These are phyloP conservation scores for Sporothrix humicola DNA, from an alignment of 2,329 filamentous ascomycete species.

Conservation along the genomic window DNA sequence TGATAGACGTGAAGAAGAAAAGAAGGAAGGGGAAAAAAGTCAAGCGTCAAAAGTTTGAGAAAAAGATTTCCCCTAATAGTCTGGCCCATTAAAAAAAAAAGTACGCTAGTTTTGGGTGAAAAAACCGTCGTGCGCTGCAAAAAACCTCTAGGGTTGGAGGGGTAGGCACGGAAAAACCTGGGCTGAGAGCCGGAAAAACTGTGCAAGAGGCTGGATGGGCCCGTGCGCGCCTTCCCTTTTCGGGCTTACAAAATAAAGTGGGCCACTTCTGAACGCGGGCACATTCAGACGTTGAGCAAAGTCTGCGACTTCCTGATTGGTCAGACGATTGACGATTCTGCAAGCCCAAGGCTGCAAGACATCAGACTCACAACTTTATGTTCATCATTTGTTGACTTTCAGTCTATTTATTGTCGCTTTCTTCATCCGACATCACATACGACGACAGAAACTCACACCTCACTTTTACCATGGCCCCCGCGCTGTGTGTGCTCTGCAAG, in stretches of 20 bases:
- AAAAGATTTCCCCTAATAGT: conserved; percentile 25
- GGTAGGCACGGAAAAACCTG: conserved; percentile 31
- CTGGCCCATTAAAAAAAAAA: conserved; percentile 20
- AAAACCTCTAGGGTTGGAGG: conserved; percentile 39
- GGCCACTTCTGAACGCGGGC: neutral
- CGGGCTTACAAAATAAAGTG: conserved; percentile 27
- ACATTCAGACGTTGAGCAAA: neutral
- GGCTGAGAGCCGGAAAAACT: neutral
- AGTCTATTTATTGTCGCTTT: conserved; percentile 26
- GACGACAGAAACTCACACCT: neutral
- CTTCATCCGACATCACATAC: neutral
- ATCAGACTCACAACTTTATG: neutral
- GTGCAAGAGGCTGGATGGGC: neutral
- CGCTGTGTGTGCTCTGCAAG: conserved; percentile 76
- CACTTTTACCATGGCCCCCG: conserved; percentile 70
- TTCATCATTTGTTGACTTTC: neutral
- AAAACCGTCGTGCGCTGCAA: conserved; percentile 34
- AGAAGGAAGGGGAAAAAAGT: conserved; percentile 26
- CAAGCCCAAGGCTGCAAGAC: conserved; percentile 32
- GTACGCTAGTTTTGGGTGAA: conserved; percentile 29
- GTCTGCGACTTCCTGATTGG: conserved; percentile 29
- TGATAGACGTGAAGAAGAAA: conserved; percentile 42
- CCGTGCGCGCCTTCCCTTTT: neutral
- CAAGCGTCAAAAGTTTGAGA: conserved; percentile 17
- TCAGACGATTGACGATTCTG: neutral